Percentiles rank a stretch among this genome's conserved stretches.
phyloP scores from a whole-genome alignment of 768 basidiomycete species.

The Obba rivulosa region DNA sequence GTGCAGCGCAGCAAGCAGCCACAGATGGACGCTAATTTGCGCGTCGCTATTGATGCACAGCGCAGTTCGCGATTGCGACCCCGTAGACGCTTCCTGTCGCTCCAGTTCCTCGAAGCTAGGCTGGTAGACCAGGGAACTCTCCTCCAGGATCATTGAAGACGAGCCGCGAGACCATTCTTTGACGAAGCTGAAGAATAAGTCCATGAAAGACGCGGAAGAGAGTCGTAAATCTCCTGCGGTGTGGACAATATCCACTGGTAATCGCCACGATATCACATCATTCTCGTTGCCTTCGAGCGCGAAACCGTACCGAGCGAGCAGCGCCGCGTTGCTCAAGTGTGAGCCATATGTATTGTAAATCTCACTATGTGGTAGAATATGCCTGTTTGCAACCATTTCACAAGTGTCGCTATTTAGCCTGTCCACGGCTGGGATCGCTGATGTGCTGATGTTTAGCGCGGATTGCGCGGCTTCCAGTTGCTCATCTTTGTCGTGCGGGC shows the following conservation, averaged over 20 bases:
- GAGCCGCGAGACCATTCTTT: conserved; percentile 5
- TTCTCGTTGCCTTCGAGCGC: conserved; percentile 32
- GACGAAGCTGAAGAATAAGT: background rate
- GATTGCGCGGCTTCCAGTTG: background rate
- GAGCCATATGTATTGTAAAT: conserved; percentile 39
- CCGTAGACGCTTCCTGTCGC: background rate
- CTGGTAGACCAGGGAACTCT: conserved; percentile 6
- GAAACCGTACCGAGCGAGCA: conserved; percentile 38
- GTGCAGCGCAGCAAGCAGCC: conserved; percentile 15
- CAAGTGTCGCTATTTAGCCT: conserved; percentile 19
- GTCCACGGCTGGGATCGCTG: background rate
- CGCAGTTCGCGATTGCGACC: background rate
- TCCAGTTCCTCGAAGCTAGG: background rate
- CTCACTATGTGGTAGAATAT: conserved; percentile 25
- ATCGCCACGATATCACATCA: conserved; percentile 21
- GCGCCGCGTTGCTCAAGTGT: conserved; percentile 31
- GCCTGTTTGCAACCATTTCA: conserved; percentile 33
- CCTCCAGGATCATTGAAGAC: background rate
- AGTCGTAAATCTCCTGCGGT: background rate
- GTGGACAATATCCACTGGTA: background rate
- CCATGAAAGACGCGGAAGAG: background rate
- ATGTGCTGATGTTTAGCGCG: no score
- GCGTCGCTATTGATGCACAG: conserved; percentile 21
- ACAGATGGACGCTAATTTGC: conserved; percentile 14
- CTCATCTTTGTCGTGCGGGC: conserved; percentile 31